These are phyloP conservation scores for Colletotrichum graminicola DNA, from an alignment of 2,329 filamentous ascomycete species.

Conservation along the genomic window DNA sequence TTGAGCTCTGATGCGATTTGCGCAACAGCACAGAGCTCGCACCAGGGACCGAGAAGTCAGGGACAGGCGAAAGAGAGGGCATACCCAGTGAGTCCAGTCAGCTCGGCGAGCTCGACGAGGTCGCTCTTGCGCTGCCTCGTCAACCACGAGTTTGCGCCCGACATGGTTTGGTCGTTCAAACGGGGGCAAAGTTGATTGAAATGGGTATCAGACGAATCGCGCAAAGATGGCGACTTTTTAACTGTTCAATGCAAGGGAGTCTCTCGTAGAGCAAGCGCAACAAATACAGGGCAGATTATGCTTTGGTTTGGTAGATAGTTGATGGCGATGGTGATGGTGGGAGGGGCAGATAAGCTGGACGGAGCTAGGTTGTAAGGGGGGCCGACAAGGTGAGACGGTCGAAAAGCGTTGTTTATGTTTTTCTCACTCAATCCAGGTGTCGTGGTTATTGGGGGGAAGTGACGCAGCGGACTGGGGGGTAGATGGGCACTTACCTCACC, in stretches of 20 bases:
- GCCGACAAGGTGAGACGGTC: conserved; percentile 35
- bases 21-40: conserved; percentile 5
- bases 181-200: conserved; percentile 14
- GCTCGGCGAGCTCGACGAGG: conserved; percentile 79
- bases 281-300: conserved; percentile 21
- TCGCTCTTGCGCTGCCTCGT: conserved; percentile 86
- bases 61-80: conserved; percentile 50
- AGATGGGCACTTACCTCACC: conserved; percentile 41
- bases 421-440: conserved; percentile 40
- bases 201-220: conserved; percentile 38
- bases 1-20: not conserved
- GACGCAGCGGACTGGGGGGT: conserved; percentile 19
- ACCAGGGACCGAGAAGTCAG: not conserved
- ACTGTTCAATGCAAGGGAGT: not conserved
- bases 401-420: conserved; percentile 53
- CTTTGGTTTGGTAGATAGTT: conserved; percentile 13
- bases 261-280: conserved; percentile 12
- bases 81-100: conserved; percentile 79
- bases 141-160: conserved; percentile 77
- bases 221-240: conserved; percentile 26
- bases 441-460: conserved; percentile 19
- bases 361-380: conserved; percentile 21
- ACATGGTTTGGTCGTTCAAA: conserved; percentile 61
- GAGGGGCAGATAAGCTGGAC: conserved; percentile 39
- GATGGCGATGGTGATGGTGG: conserved; percentile 24